These are phyloP conservation scores for Dicorynia guianensis DNA, from an alignment of 306 rosid species.

Conservation along the genomic window DNA sequence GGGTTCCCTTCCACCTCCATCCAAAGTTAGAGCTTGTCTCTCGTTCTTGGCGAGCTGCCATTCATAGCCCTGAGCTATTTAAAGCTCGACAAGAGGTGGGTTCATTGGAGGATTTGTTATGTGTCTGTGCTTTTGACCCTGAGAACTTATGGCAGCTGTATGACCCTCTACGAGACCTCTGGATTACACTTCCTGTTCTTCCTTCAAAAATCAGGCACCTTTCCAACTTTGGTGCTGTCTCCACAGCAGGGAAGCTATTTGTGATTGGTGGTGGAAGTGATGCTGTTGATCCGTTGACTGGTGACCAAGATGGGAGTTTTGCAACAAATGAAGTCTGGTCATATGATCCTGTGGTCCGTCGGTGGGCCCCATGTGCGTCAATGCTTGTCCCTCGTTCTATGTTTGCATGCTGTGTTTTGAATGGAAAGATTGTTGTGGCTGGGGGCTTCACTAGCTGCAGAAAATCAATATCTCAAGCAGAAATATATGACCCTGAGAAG, in stretches of 20 bases:
- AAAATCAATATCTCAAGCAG: slow-evolving; percentile 92
- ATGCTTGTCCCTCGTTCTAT: slow-evolving; percentile 95
- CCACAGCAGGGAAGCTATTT: slow-evolving; percentile 83
- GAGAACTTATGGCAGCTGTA: slow-evolving; percentile 96
- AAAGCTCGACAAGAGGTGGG: slow-evolving; percentile 85
- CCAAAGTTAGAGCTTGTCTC: slow-evolving; percentile 87
- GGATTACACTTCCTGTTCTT: slow-evolving; percentile 95
- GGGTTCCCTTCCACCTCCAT: slow-evolving; percentile 91
- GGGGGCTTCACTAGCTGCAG: slow-evolving; percentile 97
- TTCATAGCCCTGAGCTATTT: slow-evolving; percentile 81
- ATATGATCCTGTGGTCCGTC: slow-evolving; percentile 80
- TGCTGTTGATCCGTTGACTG: slow-evolving; percentile 92
- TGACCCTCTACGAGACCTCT: slow-evolving; percentile 85
- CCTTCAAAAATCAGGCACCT: slow-evolving; percentile 92
- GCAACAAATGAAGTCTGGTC: slow-evolving; percentile 99
- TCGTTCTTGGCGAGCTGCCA: slow-evolving; percentile 84
- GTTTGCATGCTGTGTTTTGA: slow-evolving; percentile 97
- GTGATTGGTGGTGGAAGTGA: slow-evolving; percentile 98
- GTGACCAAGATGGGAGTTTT: slow-evolving; percentile 96
- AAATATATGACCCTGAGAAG: slow-evolving; percentile 87
- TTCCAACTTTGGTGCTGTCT: slow-evolving; percentile 88
- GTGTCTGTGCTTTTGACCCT: slow-evolving; percentile 93
- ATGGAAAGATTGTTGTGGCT: slow-evolving; percentile 89
- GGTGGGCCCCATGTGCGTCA: slow-evolving; percentile 78
- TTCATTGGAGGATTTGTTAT: slow-evolving; percentile 77